Evolutionary conservation across 495 filamentous ascomycete genomes (phyloP), one percentile per base, ranked within the genome.

Genomic region (Pyronema domesticum): DNA sequence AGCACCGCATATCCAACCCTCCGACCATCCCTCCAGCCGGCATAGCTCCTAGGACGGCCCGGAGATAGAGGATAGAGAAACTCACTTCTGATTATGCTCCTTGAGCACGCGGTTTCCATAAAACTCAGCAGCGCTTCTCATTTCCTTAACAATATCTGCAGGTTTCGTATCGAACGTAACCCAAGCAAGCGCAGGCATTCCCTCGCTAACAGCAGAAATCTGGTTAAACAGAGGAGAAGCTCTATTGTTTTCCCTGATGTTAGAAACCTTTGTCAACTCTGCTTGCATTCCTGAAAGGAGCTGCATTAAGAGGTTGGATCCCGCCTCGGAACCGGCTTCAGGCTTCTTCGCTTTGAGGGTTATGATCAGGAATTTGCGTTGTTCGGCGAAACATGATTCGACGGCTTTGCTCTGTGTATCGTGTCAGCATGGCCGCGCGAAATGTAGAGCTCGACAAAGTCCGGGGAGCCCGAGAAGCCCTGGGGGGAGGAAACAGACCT

Each of bases 331-430:
- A 42, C 79, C 74, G 6, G 23, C 9, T 51, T 86, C 82, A 23
- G 89, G 93, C 69, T 94, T 95, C 74, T 84, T 94, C 8, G 93
- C 82, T 69, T 88, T 91, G 19, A 83, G 91, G 1, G 88, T 80
- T 59, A 95, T 79, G 54, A 88, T 75, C 45, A 98, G 75, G 69
- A 94, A 91, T 62, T 80, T 85, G 53, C 89, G 81, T 69, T 93
- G 81, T 55, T 83, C 85, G 45, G 78, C 72, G 71, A 95, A 95
- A 34, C 80, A 66, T 51, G 53, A 60, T 36, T 66, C 63, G 15
- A 66, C 59, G 35, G 59, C 58, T 66, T 65, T 66, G 37, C 56
- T 60, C 63, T 66, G 15, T 3, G 33, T 17, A 30, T 30, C 1
- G 23, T 30, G n/a, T 11, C 23, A 50, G 23, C 23, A 30, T 30